Conservation (phyloP, 371 early-diverging fungal genomes). For the Apophysomyces variabilis region DNA sequence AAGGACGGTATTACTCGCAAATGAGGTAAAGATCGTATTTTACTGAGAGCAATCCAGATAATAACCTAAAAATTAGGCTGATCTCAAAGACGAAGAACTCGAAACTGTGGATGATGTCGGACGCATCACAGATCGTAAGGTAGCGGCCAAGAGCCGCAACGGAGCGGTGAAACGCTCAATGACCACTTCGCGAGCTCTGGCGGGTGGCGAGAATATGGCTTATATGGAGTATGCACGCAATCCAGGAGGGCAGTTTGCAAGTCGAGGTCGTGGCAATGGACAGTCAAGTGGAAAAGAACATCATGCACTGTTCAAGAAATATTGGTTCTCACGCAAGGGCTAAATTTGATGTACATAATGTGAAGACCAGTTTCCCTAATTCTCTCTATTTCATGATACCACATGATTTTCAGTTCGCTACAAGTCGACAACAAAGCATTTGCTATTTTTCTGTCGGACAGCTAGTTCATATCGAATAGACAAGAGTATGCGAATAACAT, state of each 20-base stretch:
- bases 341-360: neutral
- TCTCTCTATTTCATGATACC: no score
- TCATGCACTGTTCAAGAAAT: slow-evolving; percentile 75
- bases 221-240: slow-evolving; percentile 80
- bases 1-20: slow-evolving; percentile 83
- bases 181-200: slow-evolving; percentile 79
- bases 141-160: slow-evolving; percentile 40
- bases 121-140: slow-evolving; percentile 48
- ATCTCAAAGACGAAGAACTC: slow-evolving; percentile 65
- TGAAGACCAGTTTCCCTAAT: neutral
- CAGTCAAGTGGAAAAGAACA: slow-evolving; percentile 56
- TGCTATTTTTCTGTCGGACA: no score
- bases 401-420: no score
- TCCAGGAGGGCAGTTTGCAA: slow-evolving; percentile 45
- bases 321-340: slow-evolving; percentile 47
- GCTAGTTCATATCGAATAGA: no score
- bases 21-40: slow-evolving; percentile 60
- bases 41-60: slow-evolving; percentile 22
- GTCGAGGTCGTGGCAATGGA: slow-evolving; percentile 45
- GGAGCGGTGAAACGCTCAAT: slow-evolving; percentile 48
- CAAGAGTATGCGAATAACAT: no score
- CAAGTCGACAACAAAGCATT: no score
- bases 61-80: slow-evolving; percentile 38
- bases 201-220: slow-evolving; percentile 95
- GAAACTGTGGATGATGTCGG: slow-evolving; percentile 48